These are phyloP conservation scores for Trichoderma harzianum DNA, from an alignment of 2,329 filamentous ascomycete genomes.

Conservation along the genomic window DNA sequence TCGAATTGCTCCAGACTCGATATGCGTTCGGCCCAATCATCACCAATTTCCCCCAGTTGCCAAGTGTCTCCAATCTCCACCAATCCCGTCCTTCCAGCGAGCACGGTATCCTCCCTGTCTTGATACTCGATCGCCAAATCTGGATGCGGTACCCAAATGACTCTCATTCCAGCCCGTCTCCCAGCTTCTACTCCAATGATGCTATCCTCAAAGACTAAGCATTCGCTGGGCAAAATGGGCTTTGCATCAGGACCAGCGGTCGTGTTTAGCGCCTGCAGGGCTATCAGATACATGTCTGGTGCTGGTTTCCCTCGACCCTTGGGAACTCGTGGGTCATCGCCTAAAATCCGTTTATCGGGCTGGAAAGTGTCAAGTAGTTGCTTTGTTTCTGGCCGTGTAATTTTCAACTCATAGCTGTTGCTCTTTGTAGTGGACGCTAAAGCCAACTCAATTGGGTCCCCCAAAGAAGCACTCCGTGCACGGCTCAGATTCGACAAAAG, in stretches of 20 bases:
- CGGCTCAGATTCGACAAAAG: neutral
- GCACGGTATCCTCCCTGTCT: conserved; percentile 19
- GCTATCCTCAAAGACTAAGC: conserved; percentile 71
- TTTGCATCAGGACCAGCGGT: conserved; percentile 46
- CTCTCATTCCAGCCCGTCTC: conserved; percentile 68
- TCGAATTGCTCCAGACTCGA: conserved; percentile 35
- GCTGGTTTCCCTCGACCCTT: conserved; percentile 65
- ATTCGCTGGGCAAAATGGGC: conserved; percentile 59
- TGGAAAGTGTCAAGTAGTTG: neutral
- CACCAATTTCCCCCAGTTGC: conserved; percentile 32
- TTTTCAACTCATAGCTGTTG: neutral
- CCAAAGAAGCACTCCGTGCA: neutral
- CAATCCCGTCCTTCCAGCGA: conserved; percentile 23
- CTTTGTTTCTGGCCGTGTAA: neutral
- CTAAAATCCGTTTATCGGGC: neutral
- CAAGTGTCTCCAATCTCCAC: conserved; percentile 26
- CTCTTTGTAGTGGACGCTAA: neutral
- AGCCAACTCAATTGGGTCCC: neutral
- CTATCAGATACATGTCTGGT: conserved; percentile 70
- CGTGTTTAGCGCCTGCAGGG: conserved; percentile 61
- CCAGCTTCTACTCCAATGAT: conserved; percentile 70
- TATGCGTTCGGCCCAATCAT: conserved; percentile 36
- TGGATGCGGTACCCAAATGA: conserved; percentile 67
- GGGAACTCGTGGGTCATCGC: neutral
- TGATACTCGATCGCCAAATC: conserved; percentile 44